phyloP scores from a whole-genome alignment of 306 rosid species.

The Morella rubra region DNA sequence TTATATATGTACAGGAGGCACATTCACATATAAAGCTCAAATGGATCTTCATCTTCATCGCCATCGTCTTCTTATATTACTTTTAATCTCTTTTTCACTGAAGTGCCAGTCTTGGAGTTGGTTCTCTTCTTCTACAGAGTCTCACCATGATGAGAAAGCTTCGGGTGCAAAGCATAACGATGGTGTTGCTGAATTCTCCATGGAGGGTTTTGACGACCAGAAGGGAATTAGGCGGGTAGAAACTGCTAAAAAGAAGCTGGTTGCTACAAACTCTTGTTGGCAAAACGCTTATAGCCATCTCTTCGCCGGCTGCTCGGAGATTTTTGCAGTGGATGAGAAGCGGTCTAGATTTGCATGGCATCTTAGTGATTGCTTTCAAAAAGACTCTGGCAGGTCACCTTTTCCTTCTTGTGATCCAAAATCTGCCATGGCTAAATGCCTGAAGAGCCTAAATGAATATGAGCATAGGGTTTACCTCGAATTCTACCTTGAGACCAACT shows the following conservation, averaged over 20 bases:
- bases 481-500: slow-evolving; percentile 84
- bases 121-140: slow-evolving; percentile 50
- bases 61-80: slow-evolving; percentile 29
- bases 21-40: slow-evolving; percentile 10
- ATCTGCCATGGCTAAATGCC: slow-evolving; percentile 50
- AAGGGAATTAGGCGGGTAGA: slow-evolving; percentile 50
- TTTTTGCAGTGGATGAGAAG: slow-evolving; percentile 58
- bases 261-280: slow-evolving; percentile 63
- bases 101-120: slow-evolving; percentile 62
- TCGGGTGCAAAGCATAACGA: slow-evolving; percentile 6
- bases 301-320: slow-evolving; percentile 72
- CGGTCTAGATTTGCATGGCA: slow-evolving; percentile 86
- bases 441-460: slow-evolving; percentile 45
- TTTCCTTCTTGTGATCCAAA: slow-evolving; percentile 63
- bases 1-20: not conserved
- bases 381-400: slow-evolving; percentile 62
- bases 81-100: slow-evolving; percentile 24
- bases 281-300: slow-evolving; percentile 60
- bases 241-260: slow-evolving; percentile 57
- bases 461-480: slow-evolving; percentile 71
- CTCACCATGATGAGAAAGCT: slow-evolving; percentile 25
- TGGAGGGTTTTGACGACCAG: slow-evolving; percentile 49
- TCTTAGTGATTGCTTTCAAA: slow-evolving; percentile 86
- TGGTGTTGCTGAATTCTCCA: slow-evolving; percentile 51
- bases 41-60: slow-evolving; percentile 35